A percentile compares a stretch with the other conserved stretches of the same genome.
These are phyloP conservation scores for Tolypocladium sp. DNA, from an alignment of 2,329 filamentous ascomycete genomes.

Conservation along the genomic window DNA sequence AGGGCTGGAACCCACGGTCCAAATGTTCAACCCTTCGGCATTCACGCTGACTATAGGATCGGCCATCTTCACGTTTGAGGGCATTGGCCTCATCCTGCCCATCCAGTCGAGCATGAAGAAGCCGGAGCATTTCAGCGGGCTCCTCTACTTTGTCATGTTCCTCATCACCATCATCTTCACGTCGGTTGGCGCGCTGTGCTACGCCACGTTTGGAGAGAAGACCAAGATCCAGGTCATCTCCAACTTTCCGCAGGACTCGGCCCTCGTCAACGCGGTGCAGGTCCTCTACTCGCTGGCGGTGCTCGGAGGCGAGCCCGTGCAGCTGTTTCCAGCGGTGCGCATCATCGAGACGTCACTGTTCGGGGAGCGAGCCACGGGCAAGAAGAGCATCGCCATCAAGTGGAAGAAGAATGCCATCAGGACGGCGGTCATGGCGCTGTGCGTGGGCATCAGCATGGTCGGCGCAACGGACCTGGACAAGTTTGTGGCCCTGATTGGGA, in stretches of 20 bases:
- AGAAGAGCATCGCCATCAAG: slow-evolving; percentile 54
- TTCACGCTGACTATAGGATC: slow-evolving; percentile 66
- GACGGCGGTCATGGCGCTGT: slow-evolving; percentile 44
- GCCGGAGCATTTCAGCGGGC: slow-evolving; percentile 55
- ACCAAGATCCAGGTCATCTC: slow-evolving; percentile 68
- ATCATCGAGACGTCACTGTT: slow-evolving; percentile 63
- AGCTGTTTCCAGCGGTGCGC: slow-evolving; percentile 64
- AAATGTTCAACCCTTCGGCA: slow-evolving; percentile 58
- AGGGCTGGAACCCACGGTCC: slow-evolving; percentile 52
- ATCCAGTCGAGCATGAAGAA: slow-evolving; percentile 69
- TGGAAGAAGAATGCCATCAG: slow-evolving; percentile 70
- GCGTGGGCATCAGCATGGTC: slow-evolving; percentile 50
- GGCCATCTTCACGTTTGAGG: slow-evolving; percentile 71
- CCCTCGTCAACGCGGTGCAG: slow-evolving; percentile 67
- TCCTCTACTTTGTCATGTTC: slow-evolving; percentile 62
- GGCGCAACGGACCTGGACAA: slow-evolving; percentile 64
- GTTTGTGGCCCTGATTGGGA: slow-evolving; percentile 66
- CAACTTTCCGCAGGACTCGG: slow-evolving; percentile 63
- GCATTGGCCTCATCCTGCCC: slow-evolving; percentile 66
- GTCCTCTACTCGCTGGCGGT: slow-evolving; percentile 67
- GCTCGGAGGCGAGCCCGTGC: slow-evolving; percentile 64
- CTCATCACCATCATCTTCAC: slow-evolving; percentile 67
- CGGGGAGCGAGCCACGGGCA: slow-evolving; percentile 55
- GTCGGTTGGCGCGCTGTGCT: slow-evolving; percentile 63
- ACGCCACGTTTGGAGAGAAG: slow-evolving; percentile 60